These are phyloP conservation scores for Pichia sp. DNA, from an alignment of 1,139 yeast species.

Conservation along the genomic window DNA sequence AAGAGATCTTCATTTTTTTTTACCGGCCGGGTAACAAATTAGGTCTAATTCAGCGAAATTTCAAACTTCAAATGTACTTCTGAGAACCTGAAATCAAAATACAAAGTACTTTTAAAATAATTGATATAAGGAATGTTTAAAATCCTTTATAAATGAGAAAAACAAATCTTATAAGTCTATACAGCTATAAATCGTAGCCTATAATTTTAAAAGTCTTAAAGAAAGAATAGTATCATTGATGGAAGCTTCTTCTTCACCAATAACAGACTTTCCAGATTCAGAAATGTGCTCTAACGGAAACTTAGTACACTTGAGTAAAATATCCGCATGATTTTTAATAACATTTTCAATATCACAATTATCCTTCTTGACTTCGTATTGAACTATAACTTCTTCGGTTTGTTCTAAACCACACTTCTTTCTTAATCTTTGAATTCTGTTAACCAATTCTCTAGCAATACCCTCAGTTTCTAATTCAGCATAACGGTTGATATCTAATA, in stretches of 20 bases:
- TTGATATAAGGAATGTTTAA: neutral
- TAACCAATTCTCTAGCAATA: conserved; percentile 89
- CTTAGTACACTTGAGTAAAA: conserved; percentile 74
- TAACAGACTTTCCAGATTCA: conserved; percentile 39
- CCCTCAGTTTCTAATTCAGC: conserved; percentile 92
- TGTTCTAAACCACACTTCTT: conserved; percentile 94
- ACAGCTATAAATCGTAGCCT: conserved; percentile 16
- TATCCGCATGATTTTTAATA: conserved; percentile 55
- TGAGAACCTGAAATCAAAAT: too few species aligned
- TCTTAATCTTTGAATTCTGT: conserved; percentile 96
- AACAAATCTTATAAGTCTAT: neutral
- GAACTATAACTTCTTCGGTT: conserved; percentile 89
- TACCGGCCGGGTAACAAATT: conserved; percentile 1
- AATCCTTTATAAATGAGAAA: neutral
- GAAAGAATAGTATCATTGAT: conserved; percentile 81
- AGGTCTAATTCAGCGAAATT: too few species aligned
- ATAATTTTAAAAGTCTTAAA: conserved; percentile 68
- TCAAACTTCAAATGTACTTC: too few species aligned
- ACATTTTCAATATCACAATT: conserved; percentile 63
- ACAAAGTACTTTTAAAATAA: too few species aligned
- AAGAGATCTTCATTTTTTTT: neutral
- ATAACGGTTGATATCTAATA: conserved; percentile 80
- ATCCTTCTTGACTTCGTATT: conserved; percentile 63
- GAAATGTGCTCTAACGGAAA: conserved; percentile 44
- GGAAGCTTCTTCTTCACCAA: conserved; percentile 85